These are phyloP conservation scores for Bipolaris sorokiniana DNA, from an alignment of 2,329 filamentous ascomycete genomes.

Conservation along the genomic window DNA sequence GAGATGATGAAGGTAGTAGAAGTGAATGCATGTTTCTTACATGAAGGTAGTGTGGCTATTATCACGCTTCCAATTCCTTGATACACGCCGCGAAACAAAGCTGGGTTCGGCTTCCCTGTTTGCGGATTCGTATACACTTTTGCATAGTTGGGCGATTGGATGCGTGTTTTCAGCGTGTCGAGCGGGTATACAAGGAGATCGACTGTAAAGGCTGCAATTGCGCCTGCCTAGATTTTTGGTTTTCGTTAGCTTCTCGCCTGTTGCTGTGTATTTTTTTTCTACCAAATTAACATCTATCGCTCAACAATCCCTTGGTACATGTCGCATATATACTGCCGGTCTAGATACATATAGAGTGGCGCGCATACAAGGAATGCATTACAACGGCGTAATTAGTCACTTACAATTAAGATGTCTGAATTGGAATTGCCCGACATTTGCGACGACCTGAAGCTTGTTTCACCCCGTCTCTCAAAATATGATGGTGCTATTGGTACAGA, in stretches of 20 bases:
- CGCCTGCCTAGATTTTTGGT: conserved; percentile 68
- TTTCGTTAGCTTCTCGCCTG: too few species aligned
- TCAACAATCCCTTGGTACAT: neutral
- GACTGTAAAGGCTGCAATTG: conserved; percentile 82
- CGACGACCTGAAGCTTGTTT: neutral
- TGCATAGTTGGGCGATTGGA: conserved; percentile 78
- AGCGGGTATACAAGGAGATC: conserved; percentile 86
- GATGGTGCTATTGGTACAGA: neutral
- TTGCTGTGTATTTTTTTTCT: neutral
- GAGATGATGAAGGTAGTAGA: neutral
- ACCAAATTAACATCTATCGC: neutral
- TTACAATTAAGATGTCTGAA: conserved; percentile 3
- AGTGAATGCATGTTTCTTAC: conserved; percentile 49
- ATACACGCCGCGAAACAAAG: conserved; percentile 76
- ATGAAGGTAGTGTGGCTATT: conserved; percentile 85
- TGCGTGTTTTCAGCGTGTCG: conserved; percentile 86
- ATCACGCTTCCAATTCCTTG: conserved; percentile 87
- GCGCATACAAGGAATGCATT: too few species aligned
- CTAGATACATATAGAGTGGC: neutral
- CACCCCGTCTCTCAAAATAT: neutral
- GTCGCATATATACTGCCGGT: neutral
- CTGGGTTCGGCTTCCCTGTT: conserved; percentile 60
- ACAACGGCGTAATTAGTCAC: neutral
- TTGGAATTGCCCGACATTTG: neutral
- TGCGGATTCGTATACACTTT: conserved; percentile 67